Evolutionary conservation across 805 yeast genomes (phyloP), one percentile per base, ranked within the genome.

Genomic region (Saturnispora saitoi): DNA sequence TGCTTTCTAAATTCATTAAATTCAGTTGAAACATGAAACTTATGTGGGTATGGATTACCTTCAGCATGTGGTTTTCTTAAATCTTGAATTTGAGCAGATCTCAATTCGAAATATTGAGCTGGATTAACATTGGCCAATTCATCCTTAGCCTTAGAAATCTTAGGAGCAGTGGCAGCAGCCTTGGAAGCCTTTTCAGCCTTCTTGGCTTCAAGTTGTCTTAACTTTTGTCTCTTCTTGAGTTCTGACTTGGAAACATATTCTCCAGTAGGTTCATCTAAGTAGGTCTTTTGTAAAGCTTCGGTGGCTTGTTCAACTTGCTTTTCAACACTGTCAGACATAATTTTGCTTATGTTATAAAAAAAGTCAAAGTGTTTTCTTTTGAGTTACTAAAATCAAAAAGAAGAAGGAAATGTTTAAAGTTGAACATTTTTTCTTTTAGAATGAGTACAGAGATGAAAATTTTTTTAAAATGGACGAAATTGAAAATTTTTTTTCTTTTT

Each of bases 201-300:
- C 78, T 89, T 87, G 60, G 85, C 87, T 61, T 88, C 96, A 50
- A 77, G 70, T 59, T 81, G 85, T 69, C 98, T 83, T 56, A 75
- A 75, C 77, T 93, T 93, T 70, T 86, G 88, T 73, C 99, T 85
- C 77, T 86, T 88, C 77, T 91, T 91, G 71, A 91, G 81, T 71
- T 91, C 99, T 53, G 93, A 77, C 75, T 91, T 91, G 63, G 98
- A 93, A 42, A 91, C 96, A 70, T 80, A 86, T 71, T 91, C 99
- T 43, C 98, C 98, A 54, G 98, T 93, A 59, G 72, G 95, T 51
- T 89, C 96, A 67, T 91, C 99, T 58, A 91, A 74, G 68, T 84
- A 83, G 65, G 86, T 85, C 64, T 83, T 84, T 53, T 67, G 70
- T 65, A 75, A 47, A 64, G 70, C 68, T 61, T 89, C 96, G 47